Percentiles rank a stretch among this genome's conserved stretches.
These are phyloP conservation scores for Tephrocybe sp. DNA, from an alignment of 768 basidiomycete species.

Conservation along the genomic window DNA sequence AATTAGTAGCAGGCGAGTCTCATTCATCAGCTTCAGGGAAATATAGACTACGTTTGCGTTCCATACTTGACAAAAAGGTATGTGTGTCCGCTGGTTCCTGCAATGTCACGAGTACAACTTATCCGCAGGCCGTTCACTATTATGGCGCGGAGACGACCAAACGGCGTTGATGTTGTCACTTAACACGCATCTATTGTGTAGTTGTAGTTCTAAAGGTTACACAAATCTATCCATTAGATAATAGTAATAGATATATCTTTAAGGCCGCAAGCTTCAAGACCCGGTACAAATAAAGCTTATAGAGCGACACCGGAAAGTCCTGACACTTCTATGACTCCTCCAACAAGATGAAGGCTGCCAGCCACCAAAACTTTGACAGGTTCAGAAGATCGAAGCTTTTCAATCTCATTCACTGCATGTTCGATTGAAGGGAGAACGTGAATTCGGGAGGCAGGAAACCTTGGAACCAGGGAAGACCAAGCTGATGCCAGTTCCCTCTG, in stretches of 20 bases:
- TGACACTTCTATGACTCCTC: constrained; percentile 91
- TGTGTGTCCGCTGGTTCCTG: background rate
- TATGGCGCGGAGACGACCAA: constrained; percentile 35
- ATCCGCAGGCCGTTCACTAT: constrained; percentile 51
- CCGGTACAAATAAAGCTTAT: constrained; percentile 20
- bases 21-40: constrained; percentile 21
- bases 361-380: constrained; percentile 72
- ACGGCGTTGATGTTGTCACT: constrained; percentile 15
- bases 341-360: constrained; percentile 92
- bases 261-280: too few relatives aligned
- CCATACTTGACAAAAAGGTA: constrained; percentile 59
- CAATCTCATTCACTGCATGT: constrained; percentile 74
- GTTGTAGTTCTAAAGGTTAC: too few relatives aligned
- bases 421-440: constrained; percentile 87
- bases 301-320: constrained; percentile 71
- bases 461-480: constrained; percentile 65
- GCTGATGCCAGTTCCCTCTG: constrained; percentile 75
- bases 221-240: too few relatives aligned
- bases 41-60: constrained; percentile 37
- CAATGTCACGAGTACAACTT: background rate
- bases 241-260: too few relatives aligned
- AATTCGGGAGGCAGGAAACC: constrained; percentile 57
- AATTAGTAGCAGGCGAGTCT: constrained; percentile 32
- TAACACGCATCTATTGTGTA: too few relatives aligned
- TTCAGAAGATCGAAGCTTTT: constrained; percentile 31